Evolutionary conservation across 352 stramenopile genomes (phyloP).

Genomic region (Ophiocytium majus): DNA sequence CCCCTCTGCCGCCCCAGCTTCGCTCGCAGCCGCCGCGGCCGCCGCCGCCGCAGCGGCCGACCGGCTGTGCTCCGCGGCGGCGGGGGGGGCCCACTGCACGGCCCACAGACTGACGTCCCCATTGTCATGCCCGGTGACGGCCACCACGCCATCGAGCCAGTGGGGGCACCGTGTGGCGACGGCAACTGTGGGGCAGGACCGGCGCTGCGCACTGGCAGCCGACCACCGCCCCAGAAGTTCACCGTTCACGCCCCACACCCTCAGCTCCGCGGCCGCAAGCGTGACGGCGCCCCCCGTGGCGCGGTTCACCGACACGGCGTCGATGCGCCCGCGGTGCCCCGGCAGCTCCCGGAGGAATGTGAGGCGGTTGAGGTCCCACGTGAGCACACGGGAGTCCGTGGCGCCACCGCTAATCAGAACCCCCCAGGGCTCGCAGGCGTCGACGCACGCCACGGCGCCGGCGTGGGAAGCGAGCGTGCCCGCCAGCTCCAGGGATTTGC

Average conservation of each 20-base stretch:
- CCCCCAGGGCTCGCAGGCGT: conserved; percentile 39
- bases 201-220: conserved; percentile 38
- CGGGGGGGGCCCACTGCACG: conserved; percentile 29
- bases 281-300: conserved; percentile 55
- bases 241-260: conserved; percentile 59
- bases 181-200: conserved; percentile 38
- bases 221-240: conserved; percentile 53
- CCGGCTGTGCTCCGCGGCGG: neutral
- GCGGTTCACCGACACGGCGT: conserved; percentile 56
- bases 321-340: conserved; percentile 37
- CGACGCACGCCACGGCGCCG: conserved; percentile 41
- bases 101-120: conserved; percentile 53
- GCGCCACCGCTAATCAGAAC: conserved; percentile 51
- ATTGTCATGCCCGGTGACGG: conserved; percentile 56
- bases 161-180: conserved; percentile 47
- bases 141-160: conserved; percentile 56
- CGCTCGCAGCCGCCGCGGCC: neutral
- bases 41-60: neutral
- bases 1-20: neutral
- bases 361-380: conserved; percentile 47
- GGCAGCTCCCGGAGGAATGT: conserved; percentile 50
- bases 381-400: conserved; percentile 38
- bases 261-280: conserved; percentile 46
- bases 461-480: conserved; percentile 40
- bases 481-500: conserved; percentile 39